phyloP scores from a whole-genome alignment of 768 basidiomycete genomes.

The Mycena rebaudengoi region DNA sequence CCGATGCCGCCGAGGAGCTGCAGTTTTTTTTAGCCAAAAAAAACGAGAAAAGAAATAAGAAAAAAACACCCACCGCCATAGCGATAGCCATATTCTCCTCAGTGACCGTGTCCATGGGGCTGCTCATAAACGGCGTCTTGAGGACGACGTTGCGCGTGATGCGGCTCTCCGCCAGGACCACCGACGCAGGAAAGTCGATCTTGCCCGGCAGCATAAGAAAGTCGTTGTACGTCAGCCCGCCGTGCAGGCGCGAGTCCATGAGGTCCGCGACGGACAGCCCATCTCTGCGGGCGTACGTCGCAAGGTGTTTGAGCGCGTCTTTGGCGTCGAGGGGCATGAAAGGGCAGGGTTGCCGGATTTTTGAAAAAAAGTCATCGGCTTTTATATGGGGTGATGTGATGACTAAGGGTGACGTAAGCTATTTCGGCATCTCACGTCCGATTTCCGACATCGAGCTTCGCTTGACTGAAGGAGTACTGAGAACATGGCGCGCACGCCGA shows the following conservation, averaged over 20 bases:
- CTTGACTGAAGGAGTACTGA: no score
- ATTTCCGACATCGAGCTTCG: neutral
- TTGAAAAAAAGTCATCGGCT: neutral
- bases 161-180: constrained; percentile 83
- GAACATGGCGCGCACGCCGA: constrained; percentile 18
- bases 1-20: constrained; percentile 95
- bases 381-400: constrained; percentile 3
- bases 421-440: no score
- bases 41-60: constrained; percentile 10
- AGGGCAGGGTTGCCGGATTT: constrained; percentile 19
- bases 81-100: constrained; percentile 94
- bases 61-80: constrained; percentile 74
- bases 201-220: constrained; percentile 94
- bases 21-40: constrained; percentile 10
- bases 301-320: constrained; percentile 79
- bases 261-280: constrained; percentile 87
- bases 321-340: constrained; percentile 66
- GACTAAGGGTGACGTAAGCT: no score
- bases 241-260: constrained; percentile 86
- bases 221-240: constrained; percentile 98
- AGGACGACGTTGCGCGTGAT: constrained; percentile 91
- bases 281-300: constrained; percentile 74
- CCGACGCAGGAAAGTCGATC: constrained; percentile 89
- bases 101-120: constrained; percentile 99
- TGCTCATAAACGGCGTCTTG: constrained; percentile 96